Evolutionary conservation across 176 grass and related monocot genomes (phyloP), one percentile per base, ranked within the genome.

Genomic region (Avena sativa): DNA sequence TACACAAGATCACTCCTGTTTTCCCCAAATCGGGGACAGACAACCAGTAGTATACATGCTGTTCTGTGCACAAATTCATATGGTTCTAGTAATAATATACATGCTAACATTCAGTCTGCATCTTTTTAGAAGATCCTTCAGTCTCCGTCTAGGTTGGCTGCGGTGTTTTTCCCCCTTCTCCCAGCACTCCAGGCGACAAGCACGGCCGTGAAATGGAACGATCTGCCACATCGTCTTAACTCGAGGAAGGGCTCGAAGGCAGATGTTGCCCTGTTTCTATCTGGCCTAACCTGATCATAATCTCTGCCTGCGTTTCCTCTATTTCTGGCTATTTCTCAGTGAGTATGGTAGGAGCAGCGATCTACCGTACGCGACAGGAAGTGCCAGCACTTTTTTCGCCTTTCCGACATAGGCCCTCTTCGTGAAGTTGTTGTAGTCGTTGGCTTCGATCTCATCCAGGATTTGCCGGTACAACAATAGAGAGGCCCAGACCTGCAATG

Each of bases 351-450:
- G 69, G 0, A 89, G 66, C 10, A 98, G 59, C 2, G 97, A 96
- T 32, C 46, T 98, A n/a, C 90, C 88, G 25, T 98, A 98, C 0
- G 97, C 94, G 2, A 90, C 80, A 8, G 94, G 97, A 9, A 98
- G 87, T 0, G 97, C 94, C 8, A 94, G 9, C 23, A 98, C 25
- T 51, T 98, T 98, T 73, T 98, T 96, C 19, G 82, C 92, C 65
- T 98, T 98, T 8, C 94, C 90, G 32, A 98, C 97, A 58, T 93
- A 96, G 25, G 97, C 97, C 86, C 94, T 88, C 87, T 86, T 98
- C 4, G 92, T 93, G 92, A 98, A 98, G 62, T 91, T 96, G 76
- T 98, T 88, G 82, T 98, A 98, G 51, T 98, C 97, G 17, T 98
- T 98, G 15, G 92, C 94, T 51, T 98, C 97, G 17, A 98, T 96